Conservation (phyloP, 257 asterid genomes). For the Penstemon davidsonii region DNA sequence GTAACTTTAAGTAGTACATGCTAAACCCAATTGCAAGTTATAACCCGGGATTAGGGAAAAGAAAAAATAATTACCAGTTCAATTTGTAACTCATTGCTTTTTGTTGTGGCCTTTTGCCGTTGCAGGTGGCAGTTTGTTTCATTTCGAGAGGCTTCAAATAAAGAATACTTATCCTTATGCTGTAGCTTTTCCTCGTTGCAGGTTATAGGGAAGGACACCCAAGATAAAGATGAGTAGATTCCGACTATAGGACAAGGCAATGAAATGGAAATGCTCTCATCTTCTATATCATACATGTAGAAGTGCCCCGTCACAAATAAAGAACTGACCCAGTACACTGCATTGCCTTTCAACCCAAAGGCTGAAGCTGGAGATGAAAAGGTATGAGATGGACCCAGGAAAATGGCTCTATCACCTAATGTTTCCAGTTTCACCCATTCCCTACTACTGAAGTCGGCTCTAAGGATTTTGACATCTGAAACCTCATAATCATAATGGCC, state of each 20-base stretch:
- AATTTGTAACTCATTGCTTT: neutral
- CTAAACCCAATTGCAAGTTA: too few species aligned
- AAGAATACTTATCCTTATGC: neutral
- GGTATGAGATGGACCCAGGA: neutral
- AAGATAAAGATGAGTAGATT: neutral
- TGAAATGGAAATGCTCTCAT: constrained; percentile 6
- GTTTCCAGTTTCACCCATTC: constrained; percentile 9
- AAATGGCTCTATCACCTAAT: constrained; percentile 5
- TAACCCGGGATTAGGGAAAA: too few species aligned
- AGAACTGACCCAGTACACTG: neutral
- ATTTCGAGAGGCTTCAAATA: constrained; percentile 3
- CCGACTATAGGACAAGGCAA: neutral
- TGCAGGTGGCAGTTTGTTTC: constrained; percentile 5
- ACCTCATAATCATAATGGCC: neutral
- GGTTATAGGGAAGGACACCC: constrained; percentile 9
- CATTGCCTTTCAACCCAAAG: constrained; percentile 7
- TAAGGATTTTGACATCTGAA: neutral
- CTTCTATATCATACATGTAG: constrained; percentile 13
- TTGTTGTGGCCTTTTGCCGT: neutral
- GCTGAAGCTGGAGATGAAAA: constrained; percentile 20
- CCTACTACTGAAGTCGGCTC: constrained; percentile 6
- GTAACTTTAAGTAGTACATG: too few species aligned
- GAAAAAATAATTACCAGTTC: neutral
- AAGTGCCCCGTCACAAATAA: neutral
- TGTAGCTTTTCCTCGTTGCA: constrained; percentile 1